These are phyloP conservation scores for Penicillium sp. DNA, from an alignment of 2,329 filamentous ascomycete species.

Conservation along the genomic window DNA sequence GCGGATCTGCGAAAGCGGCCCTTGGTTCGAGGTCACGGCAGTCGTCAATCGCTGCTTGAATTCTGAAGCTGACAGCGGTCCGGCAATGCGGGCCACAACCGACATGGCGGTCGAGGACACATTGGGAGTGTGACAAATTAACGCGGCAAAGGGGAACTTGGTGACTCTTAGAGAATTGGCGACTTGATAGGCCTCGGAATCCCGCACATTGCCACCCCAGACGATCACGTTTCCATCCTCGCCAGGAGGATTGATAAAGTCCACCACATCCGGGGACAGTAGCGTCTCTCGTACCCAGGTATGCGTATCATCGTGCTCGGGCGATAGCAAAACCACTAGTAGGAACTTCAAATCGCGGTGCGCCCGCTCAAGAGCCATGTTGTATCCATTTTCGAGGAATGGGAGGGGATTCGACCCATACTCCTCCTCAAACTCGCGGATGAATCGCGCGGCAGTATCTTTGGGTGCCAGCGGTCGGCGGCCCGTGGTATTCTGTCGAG, in stretches of 20 bases:
- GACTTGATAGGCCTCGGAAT: slow-evolving; percentile 93
- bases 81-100: slow-evolving; percentile 75
- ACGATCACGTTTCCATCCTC: slow-evolving; percentile 79
- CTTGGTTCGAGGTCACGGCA: slow-evolving; percentile 73
- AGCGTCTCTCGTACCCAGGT: slow-evolving; percentile 81
- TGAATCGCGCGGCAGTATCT: slow-evolving; percentile 85
- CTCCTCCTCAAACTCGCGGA: slow-evolving; percentile 92
- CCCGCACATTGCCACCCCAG: slow-evolving; percentile 91
- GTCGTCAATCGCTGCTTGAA: slow-evolving; percentile 74
- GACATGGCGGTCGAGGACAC: slow-evolving; percentile 87
- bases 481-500: slow-evolving; percentile 61
- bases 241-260: slow-evolving; percentile 70
- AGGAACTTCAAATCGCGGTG: slow-evolving; percentile 92
- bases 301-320: slow-evolving; percentile 90
- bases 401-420: slow-evolving; percentile 69
- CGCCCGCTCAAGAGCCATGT: slow-evolving; percentile 84
- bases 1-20: slow-evolving; percentile 73
- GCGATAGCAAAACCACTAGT: slow-evolving; percentile 82
- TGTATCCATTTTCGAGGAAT: slow-evolving; percentile 86
- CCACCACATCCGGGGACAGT: slow-evolving; percentile 70
- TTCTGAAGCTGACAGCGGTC: slow-evolving; percentile 68
- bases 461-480: slow-evolving; percentile 77
- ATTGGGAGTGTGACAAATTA: slow-evolving; percentile 85
- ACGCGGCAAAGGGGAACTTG: slow-evolving; percentile 85
- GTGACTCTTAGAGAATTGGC: slow-evolving; percentile 83